These are phyloP conservation scores for Exophiala alcalophila DNA, from an alignment of 2,329 filamentous ascomycete species.

Conservation along the genomic window DNA sequence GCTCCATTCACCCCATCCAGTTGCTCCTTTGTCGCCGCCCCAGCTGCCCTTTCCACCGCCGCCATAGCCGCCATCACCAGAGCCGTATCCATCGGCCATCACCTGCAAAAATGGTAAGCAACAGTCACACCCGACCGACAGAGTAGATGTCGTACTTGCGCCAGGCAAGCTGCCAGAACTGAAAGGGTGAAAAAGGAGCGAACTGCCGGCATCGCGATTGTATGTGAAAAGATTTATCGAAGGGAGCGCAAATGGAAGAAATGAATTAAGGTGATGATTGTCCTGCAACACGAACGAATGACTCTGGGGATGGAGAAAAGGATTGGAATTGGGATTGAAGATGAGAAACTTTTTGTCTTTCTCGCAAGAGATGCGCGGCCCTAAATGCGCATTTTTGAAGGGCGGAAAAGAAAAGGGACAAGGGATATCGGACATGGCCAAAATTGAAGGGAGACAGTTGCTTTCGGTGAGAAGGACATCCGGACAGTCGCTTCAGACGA, in stretches of 20 bases:
- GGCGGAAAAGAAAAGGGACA: constrained; percentile 5
- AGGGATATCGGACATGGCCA: constrained; percentile 1
- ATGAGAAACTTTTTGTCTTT: too few relatives aligned
- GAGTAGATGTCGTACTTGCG: constrained; percentile 29
- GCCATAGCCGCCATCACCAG: constrained; percentile 11
- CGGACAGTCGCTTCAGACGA: constrained; percentile 27
- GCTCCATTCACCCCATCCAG: too few relatives aligned
- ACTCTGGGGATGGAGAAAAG: constrained; percentile 13
- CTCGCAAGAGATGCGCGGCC: constrained; percentile 17
- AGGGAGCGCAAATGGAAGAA: constrained; percentile 14
- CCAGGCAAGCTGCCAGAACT: constrained; percentile 30
- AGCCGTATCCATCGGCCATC: constrained; percentile 13
- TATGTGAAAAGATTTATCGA: constrained; percentile 10
- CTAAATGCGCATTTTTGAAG: constrained; percentile 25
- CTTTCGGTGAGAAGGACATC: constrained; percentile 24
- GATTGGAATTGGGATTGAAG: constrained; percentile 14
- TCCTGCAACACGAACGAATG: constrained; percentile 29
- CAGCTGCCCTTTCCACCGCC: constrained; percentile 3
- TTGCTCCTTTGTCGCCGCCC: neutral
- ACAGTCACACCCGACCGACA: too few relatives aligned
- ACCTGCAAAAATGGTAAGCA: constrained; percentile 9
- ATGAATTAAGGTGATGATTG: constrained; percentile 23
- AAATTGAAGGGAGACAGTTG: constrained; percentile 23
- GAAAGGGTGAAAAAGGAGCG: constrained; percentile 26
- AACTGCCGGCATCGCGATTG: constrained; percentile 26